Percentiles rank a stretch among this genome's conserved stretches.
Conservation (phyloP, 2,329 filamentous ascomycete genomes). For the Exophiala spinifera region DNA sequence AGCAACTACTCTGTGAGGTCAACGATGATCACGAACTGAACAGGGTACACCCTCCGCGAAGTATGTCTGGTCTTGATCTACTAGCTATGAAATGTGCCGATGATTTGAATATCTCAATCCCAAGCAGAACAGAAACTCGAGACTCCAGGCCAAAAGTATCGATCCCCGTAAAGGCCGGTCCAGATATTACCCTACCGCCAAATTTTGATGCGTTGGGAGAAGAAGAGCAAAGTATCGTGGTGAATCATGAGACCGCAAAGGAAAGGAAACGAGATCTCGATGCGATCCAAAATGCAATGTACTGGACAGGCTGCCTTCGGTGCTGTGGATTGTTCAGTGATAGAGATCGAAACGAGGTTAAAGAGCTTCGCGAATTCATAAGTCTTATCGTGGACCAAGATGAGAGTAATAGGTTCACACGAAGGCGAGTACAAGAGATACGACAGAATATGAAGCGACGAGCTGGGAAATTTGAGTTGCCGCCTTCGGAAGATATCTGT, state of each 20-base stretch:
- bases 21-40: not conserved
- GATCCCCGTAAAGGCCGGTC: not conserved
- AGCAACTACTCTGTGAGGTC: no score
- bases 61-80: not conserved
- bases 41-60: no score
- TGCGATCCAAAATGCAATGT: constrained; percentile 10
- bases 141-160: not conserved
- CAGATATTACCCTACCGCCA: constrained; percentile 8
- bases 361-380: constrained; percentile 18
- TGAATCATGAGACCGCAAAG: constrained; percentile 21
- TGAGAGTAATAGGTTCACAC: constrained; percentile 9
- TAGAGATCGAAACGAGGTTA: constrained; percentile 18
- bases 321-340: constrained; percentile 11
- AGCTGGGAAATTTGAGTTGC: not conserved
- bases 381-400: constrained; percentile 15
- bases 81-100: not conserved
- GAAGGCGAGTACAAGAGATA: constrained; percentile 20
- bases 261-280: constrained; percentile 22
- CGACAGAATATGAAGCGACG: constrained; percentile 21
- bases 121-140: not conserved
- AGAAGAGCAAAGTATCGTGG: constrained; percentile 14
- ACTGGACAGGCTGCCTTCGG: constrained; percentile 14
- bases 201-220: constrained; percentile 11
- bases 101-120: not conserved
- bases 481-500: constrained; percentile 2